These are phyloP conservation scores for Amylostereum areolatum DNA, from an alignment of 1,284 basidiomycete species.

Conservation along the genomic window DNA sequence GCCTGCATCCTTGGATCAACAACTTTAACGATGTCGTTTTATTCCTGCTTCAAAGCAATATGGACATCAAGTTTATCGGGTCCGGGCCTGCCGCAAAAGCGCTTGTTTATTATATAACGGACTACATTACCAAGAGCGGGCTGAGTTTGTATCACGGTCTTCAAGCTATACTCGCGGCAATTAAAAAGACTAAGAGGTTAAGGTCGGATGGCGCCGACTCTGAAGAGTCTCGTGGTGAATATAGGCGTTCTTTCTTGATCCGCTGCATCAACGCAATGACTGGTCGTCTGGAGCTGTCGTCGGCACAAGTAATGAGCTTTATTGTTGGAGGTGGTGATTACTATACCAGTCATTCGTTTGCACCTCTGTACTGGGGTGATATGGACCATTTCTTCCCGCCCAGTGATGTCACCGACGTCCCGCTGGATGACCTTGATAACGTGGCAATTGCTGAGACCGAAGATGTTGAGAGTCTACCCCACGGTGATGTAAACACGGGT, in stretches of 20 bases:
- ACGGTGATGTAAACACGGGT: too few relatives aligned
- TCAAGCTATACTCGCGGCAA: constrained; percentile 16
- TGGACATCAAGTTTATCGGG: constrained; percentile 25
- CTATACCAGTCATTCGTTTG: constrained; percentile 8
- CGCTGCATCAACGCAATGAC: constrained; percentile 3
- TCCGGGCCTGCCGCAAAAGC: constrained; percentile 24
- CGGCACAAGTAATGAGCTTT: constrained; percentile 4
- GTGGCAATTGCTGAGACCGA: too few relatives aligned
- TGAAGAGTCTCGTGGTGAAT: neutral
- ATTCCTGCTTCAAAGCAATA: constrained; percentile 21
- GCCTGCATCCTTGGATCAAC: constrained; percentile 9
- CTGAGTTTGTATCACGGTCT: constrained; percentile 15
- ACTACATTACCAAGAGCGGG: constrained; percentile 23
- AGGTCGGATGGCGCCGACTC: constrained; percentile 7
- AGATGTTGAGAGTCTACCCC: too few relatives aligned
- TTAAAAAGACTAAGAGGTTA: constrained; percentile 8
- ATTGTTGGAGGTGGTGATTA: constrained; percentile 7
- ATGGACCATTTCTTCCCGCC: constrained; percentile 1
- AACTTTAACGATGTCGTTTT: constrained; percentile 9
- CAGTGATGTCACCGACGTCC: neutral
- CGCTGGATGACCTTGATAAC: too few relatives aligned
- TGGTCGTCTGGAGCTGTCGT: neutral
- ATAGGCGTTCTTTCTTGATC: neutral
- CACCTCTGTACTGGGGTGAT: neutral
- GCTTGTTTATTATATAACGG: constrained; percentile 22